Evolutionary conservation across 1,284 basidiomycete genomes (phyloP).

Genomic region (Irpex sp.): DNA sequence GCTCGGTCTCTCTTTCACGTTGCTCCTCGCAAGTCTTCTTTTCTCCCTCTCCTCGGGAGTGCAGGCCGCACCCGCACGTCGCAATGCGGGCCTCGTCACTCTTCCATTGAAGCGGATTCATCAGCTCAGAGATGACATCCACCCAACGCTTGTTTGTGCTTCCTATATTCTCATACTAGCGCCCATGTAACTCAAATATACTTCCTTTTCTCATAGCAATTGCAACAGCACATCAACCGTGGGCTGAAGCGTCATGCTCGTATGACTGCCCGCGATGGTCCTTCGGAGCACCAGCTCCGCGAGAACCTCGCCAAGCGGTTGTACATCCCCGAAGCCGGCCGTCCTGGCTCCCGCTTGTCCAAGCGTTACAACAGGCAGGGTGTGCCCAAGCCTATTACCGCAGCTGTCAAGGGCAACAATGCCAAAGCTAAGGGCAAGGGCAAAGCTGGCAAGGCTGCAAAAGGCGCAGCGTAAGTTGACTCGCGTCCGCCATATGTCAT

Average conservation of each 20-base stretch:
- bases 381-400: slow-evolving; percentile 1
- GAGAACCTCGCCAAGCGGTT: slow-evolving; percentile 53
- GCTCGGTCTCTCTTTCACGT: slow-evolving; percentile 45
- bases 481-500: not conserved
- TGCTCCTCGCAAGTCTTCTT: slow-evolving; percentile 52
- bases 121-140: slow-evolving; percentile 39
- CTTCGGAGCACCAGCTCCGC: slow-evolving; percentile 45
- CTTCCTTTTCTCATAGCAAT: slow-evolving; percentile 36
- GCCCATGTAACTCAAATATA: not conserved
- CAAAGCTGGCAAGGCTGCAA: slow-evolving; percentile 3
- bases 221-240: slow-evolving; percentile 73
- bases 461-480: slow-evolving; percentile 1
- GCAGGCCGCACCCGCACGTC: slow-evolving; percentile 38
- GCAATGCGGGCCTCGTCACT: slow-evolving; percentile 41
- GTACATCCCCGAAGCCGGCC: slow-evolving; percentile 25
- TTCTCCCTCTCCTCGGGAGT: slow-evolving; percentile 38
- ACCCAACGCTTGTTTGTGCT: slow-evolving; percentile 62
- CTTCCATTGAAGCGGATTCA: slow-evolving; percentile 52
- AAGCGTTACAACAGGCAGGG: slow-evolving; percentile 36
- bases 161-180: not conserved
- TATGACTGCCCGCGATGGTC: slow-evolving; percentile 58
- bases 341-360: slow-evolving; percentile 11
- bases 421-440: slow-evolving; percentile 16
- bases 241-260: slow-evolving; percentile 61
- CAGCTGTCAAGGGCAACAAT: slow-evolving; percentile 6